Conservation (phyloP, 139 green algal genomes). For the Chlamydomonas sp. region DNA sequence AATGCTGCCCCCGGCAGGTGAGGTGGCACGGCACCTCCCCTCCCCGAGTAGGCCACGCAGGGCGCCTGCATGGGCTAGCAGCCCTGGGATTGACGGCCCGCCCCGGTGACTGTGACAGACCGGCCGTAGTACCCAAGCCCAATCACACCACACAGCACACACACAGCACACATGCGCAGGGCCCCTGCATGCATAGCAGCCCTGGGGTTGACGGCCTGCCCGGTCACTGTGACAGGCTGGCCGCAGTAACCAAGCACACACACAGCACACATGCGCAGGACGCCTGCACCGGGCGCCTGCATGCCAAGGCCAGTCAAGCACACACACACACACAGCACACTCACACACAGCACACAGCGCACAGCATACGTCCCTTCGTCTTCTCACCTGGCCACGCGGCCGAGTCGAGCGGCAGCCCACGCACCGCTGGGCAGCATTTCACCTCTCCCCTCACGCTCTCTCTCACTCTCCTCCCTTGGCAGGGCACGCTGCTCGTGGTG, state of each 20-base stretch:
- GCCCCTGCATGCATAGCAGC: not conserved
- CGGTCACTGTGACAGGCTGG: not conserved
- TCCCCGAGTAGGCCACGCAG: not conserved
- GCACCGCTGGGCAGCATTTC: too few relatives aligned
- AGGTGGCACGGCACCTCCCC: not conserved
- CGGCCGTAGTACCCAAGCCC: not conserved
- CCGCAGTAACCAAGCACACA: not conserved
- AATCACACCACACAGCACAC: not conserved
- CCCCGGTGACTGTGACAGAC: not conserved
- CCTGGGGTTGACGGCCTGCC: not conserved
- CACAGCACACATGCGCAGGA: too few relatives aligned
- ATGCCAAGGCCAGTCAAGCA: not conserved
- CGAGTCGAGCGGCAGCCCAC: too few relatives aligned
- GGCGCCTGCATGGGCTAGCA: not conserved
- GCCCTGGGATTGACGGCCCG: not conserved
- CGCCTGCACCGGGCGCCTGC: not conserved
- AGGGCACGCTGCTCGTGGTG: conserved; percentile 16
- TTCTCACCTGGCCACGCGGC: not conserved
- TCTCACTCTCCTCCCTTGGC: not conserved
- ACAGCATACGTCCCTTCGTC: not conserved
- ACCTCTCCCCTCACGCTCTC: not conserved
- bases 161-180: not conserved
- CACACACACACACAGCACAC: not conserved
- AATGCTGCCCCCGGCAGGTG: not conserved
- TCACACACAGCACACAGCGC: not conserved